Percentiles rank a stretch among this genome's conserved stretches.
phyloP scores from a whole-genome alignment of 2,329 filamentous ascomycete species.

The Lachnellula willkommii region DNA sequence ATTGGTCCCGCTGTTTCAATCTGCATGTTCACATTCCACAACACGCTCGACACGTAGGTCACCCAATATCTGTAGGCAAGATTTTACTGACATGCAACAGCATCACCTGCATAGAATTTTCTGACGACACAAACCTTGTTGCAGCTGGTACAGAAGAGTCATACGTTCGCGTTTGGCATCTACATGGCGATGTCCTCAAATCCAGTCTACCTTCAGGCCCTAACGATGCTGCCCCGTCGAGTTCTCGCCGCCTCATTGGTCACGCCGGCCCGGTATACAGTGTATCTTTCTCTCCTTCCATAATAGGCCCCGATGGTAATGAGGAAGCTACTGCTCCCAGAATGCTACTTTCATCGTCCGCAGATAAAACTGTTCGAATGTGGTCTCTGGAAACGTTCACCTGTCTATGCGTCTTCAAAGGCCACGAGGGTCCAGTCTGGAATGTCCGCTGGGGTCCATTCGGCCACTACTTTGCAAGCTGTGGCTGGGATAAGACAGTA shows the following conservation, averaged over 20 bases:
- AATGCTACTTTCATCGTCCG: conserved; percentile 79
- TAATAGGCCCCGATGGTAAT: conserved; percentile 21
- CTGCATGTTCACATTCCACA: conserved; percentile 98
- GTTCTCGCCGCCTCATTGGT: conserved; percentile 73
- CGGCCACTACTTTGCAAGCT: conserved; percentile 89
- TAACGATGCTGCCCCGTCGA: conserved; percentile 60
- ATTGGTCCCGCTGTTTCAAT: conserved; percentile 79
- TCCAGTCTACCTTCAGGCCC: conserved; percentile 58
- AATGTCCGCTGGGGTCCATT: conserved; percentile 86
- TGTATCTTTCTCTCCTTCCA: conserved; percentile 68
- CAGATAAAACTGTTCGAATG: conserved; percentile 80
- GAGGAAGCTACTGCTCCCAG: conserved; percentile 54
- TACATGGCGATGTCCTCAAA: conserved; percentile 76
- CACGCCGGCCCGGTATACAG: conserved; percentile 87
- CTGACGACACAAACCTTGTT: conserved; percentile 79
- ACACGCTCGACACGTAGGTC: conserved; percentile 79
- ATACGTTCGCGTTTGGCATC: conserved; percentile 89
- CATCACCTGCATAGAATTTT: conserved; percentile 92
- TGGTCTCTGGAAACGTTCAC: conserved; percentile 92
- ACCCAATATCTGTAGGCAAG: not conserved
- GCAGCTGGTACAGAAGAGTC: conserved; percentile 89
- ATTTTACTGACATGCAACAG: conserved; percentile 39
- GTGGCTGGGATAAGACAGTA: conserved; percentile 82
- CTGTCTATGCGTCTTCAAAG: conserved; percentile 91
- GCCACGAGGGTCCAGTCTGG: conserved; percentile 85